Conservation (phyloP, 176 grass and related monocot genomes). For the Carex kokanica region DNA sequence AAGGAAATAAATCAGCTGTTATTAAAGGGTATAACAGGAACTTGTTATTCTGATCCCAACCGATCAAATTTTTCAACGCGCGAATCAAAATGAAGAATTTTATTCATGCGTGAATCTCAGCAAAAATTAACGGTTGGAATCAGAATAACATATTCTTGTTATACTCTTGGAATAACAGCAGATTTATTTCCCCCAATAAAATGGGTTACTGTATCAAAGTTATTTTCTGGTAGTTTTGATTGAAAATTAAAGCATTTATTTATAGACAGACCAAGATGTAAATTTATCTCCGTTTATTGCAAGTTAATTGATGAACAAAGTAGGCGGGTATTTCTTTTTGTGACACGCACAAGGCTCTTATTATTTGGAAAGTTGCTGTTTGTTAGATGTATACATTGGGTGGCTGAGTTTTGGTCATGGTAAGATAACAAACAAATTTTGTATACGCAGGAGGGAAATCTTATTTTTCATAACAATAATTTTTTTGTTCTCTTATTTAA, state of each 20-base stretch:
- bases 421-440: neutral
- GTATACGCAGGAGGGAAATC: neutral
- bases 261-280: neutral
- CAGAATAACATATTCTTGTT: too few species aligned
- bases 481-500: neutral
- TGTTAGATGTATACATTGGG: neutral
- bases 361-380: neutral
- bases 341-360: neutral
- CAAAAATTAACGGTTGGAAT: too few species aligned
- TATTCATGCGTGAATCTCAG: too few species aligned
- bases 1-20: too few species aligned
- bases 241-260: neutral
- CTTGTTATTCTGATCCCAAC: too few species aligned
- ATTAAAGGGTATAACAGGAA: too few species aligned
- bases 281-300: neutral
- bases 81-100: too few species aligned
- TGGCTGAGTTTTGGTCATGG: neutral
- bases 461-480: neutral
- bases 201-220: neutral
- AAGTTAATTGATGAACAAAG: too few species aligned
- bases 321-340: neutral
- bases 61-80: too few species aligned
- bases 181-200: neutral
- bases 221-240: neutral
- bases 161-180: too few species aligned